A percentile compares a stretch with the other conserved stretches of the same genome.
phyloP scores from a whole-genome alignment of 1,284 basidiomycete genomes.

The Cutaneotrichosporon curvatum region DNA sequence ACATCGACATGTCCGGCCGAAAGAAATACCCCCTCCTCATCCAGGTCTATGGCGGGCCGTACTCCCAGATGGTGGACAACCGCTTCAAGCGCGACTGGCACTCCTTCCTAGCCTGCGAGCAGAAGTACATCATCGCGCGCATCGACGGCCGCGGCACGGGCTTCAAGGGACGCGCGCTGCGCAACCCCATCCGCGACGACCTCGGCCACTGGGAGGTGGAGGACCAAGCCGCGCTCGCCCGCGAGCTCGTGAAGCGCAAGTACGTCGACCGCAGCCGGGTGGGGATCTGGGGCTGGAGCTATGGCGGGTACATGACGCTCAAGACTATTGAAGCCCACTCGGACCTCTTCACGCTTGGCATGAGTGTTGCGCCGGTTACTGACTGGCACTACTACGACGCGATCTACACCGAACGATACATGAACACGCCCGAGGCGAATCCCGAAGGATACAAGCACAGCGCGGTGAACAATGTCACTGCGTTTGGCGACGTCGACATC shows the following conservation, averaged over 20 bases:
- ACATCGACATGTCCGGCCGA: constrained; percentile 83
- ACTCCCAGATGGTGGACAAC: constrained; percentile 67
- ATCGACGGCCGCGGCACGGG: constrained; percentile 95
- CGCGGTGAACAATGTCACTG: constrained; percentile 75
- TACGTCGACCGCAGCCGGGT: constrained; percentile 60
- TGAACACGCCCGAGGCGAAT: constrained; percentile 75
- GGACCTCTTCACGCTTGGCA: constrained; percentile 77
- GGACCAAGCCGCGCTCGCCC: constrained; percentile 79
- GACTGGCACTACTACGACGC: constrained; percentile 74
- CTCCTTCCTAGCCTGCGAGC: constrained; percentile 69
- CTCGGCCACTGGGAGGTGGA: constrained; percentile 77
- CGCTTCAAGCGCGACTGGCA: constrained; percentile 73
- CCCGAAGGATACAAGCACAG: constrained; percentile 73
- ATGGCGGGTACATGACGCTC: constrained; percentile 86
- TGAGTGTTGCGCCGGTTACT: constrained; percentile 54
- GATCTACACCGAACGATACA: constrained; percentile 80
- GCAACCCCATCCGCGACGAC: constrained; percentile 76
- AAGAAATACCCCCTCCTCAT: constrained; percentile 91
- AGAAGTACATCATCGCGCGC: constrained; percentile 77
- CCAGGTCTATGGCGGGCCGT: constrained; percentile 86
- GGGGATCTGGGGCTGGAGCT: constrained; percentile 94
- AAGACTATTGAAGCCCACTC: constrained; percentile 83
- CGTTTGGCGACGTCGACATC: constrained; percentile 67
- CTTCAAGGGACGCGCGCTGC: constrained; percentile 69
- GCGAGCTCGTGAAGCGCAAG: constrained; percentile 41